Percentiles rank a stretch among this genome's conserved stretches.
phyloP scores from a whole-genome alignment of 202 grass and related monocot species.

The Setaria viridis region DNA sequence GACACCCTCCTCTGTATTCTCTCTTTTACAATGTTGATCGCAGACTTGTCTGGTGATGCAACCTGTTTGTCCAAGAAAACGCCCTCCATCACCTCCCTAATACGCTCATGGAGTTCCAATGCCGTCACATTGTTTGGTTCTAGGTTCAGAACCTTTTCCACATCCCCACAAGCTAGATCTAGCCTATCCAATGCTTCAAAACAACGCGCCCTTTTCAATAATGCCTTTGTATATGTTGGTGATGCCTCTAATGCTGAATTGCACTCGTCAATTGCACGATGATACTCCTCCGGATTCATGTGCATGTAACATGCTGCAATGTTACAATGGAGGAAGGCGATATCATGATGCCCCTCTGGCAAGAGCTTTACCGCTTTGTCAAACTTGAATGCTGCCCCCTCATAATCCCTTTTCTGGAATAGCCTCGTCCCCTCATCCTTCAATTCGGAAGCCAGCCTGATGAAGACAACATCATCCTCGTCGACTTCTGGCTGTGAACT shows the following conservation, averaged over 20 bases:
- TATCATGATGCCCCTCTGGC: conserved; percentile 66
- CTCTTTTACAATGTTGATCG: conserved; percentile 52
- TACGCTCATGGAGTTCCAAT: conserved; percentile 68
- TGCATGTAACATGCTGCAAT: conserved; percentile 91
- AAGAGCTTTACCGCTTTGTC: conserved; percentile 77
- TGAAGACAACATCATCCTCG: conserved; percentile 49
- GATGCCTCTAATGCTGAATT: conserved; percentile 72
- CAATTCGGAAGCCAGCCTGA: conserved; percentile 56
- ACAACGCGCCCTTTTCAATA: conserved; percentile 84
- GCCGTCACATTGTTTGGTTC: conserved; percentile 83
- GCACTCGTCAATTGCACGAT: conserved; percentile 72
- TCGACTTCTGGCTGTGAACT: conserved; percentile 47
- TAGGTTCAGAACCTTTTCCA: conserved; percentile 55
- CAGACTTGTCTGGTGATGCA: conserved; percentile 30
- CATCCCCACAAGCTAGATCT: conserved; percentile 76
- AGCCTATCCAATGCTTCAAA: conserved; percentile 75
- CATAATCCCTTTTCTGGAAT: conserved; percentile 80
- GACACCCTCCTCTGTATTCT: conserved; percentile 62
- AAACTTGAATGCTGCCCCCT: conserved; percentile 70
- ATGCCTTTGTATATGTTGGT: conserved; percentile 74
- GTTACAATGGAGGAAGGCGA: conserved; percentile 76
- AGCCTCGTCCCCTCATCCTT: conserved; percentile 84
- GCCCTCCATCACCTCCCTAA: conserved; percentile 72
- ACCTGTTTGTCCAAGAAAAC: conserved; percentile 55
- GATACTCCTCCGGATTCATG: conserved; percentile 70